These are phyloP conservation scores for Reutealis trisperma DNA, from an alignment of 345 rosid species.

Conservation along the genomic window DNA sequence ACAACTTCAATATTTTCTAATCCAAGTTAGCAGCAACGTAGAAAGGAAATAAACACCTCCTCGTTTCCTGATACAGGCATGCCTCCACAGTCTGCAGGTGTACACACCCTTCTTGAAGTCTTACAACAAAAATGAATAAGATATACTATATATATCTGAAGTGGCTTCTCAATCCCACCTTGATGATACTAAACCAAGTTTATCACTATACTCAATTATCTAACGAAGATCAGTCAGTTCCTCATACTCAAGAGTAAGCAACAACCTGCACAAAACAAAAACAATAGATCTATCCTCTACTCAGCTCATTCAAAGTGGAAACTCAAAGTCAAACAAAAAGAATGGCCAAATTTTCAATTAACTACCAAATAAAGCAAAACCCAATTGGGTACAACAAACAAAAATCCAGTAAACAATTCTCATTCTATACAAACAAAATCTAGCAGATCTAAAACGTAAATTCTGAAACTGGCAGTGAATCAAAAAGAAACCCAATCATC, in stretches of 20 bases:
- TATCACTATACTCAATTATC: not conserved
- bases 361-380: not conserved
- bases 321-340: not conserved
- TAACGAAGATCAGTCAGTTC: not conserved
- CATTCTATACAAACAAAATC: not conserved
- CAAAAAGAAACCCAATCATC: not conserved
- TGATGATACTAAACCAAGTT: not conserved
- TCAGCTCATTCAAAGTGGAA: not conserved
- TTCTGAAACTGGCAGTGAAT: not conserved
- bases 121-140: slow-evolving; percentile 14
- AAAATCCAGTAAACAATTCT: not conserved
- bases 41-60: slow-evolving; percentile 49
- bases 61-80: slow-evolving; percentile 53
- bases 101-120: slow-evolving; percentile 20
- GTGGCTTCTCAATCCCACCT: slow-evolving; percentile 7
- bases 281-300: not conserved
- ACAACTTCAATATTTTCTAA: slow-evolving; percentile 9
- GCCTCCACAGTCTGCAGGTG: slow-evolving; percentile 26
- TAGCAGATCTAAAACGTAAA: not conserved
- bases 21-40: slow-evolving; percentile 12
- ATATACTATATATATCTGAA: not conserved
- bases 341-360: not conserved
- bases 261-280: slow-evolving; percentile 17
- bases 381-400: not conserved
- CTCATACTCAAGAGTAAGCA: not conserved